A percentile compares a stretch with the other conserved stretches of the same genome.
Evolutionary conservation across 1,284 basidiomycete genomes (phyloP).

Genomic region (Hypsizygus ulmarius): DNA sequence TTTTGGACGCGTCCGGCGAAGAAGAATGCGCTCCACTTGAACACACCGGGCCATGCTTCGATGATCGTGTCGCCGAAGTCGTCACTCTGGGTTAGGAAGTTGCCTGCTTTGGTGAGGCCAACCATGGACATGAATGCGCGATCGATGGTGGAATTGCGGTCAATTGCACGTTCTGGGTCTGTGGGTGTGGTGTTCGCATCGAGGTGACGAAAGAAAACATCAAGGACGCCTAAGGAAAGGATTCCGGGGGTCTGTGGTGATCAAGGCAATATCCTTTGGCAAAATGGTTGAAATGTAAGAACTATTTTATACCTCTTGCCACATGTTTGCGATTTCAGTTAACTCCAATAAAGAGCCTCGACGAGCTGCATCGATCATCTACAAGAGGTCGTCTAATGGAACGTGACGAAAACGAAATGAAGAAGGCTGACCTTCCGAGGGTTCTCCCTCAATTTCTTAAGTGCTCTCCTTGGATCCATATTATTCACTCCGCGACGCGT

Average conservation of each 20-base stretch:
- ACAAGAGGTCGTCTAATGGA: not conserved
- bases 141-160: constrained; percentile 19
- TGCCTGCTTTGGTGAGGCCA: constrained; percentile 32
- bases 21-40: constrained; percentile 37
- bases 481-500: not conserved
- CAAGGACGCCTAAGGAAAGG: constrained; percentile 22
- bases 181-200: constrained; percentile 21
- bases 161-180: constrained; percentile 12
- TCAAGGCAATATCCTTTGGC: constrained; percentile 1
- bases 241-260: constrained; percentile 18
- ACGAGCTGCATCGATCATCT: constrained; percentile 24
- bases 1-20: constrained; percentile 27
- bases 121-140: constrained; percentile 32
- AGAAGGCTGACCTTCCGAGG: constrained; percentile 6
- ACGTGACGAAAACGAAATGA: not conserved
- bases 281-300: not conserved
- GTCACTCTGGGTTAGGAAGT: constrained; percentile 22
- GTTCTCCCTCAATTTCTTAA: not conserved
- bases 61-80: constrained; percentile 22
- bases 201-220: constrained; percentile 29
- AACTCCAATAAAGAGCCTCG: constrained; percentile 22
- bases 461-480: not conserved
- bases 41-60: constrained; percentile 34
- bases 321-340: constrained; percentile 24
- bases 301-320: constrained; percentile 20